A percentile compares a stretch with the other conserved stretches of the same genome.
Evolutionary conservation across 441 rosid species (phyloP).

Genomic region (Flueggea neowawraea): DNA sequence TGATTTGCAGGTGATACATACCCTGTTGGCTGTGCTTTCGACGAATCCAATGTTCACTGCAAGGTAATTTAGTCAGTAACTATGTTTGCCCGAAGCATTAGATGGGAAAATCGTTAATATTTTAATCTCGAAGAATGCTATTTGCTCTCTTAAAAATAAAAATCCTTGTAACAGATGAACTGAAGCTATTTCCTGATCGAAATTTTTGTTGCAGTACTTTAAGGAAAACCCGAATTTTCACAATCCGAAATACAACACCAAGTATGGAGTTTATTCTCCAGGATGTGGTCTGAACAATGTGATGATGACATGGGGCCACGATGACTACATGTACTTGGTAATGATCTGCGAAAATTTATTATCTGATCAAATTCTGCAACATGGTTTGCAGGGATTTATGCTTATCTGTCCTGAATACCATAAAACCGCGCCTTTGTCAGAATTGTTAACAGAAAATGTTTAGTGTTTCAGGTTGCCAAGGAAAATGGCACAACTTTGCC

Average conservation of each 20-base stretch:
- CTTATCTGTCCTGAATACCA: not conserved
- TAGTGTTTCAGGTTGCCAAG: constrained; percentile 62
- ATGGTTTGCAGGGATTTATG: not conserved
- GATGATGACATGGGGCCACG: constrained; percentile 7
- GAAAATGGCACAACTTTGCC: constrained; percentile 64
- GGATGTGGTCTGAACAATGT: constrained; percentile 5
- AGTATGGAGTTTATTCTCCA: constrained; percentile 1
- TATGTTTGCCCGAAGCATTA: constrained; percentile 17
- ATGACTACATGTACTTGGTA: constrained; percentile 12
- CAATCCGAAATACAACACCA: not conserved
- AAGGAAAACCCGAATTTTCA: constrained; percentile 5
- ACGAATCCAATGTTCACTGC: constrained; percentile 60
- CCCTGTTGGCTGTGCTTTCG: constrained; percentile 89
- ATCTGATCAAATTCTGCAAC: not conserved
- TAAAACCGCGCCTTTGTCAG: not conserved
- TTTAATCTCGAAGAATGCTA: no score
- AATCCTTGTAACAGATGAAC: constrained; percentile 4
- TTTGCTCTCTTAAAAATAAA: not conserved
- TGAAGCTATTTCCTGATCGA: not conserved
- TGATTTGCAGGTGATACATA: constrained; percentile 69
- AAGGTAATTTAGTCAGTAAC: constrained; percentile 32
- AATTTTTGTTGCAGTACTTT: constrained; percentile 4
- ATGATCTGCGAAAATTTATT: no score
- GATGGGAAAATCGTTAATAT: no score
- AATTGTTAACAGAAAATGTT: not conserved